Base-by-base conservation (phyloP, 2,329 filamentous ascomycete species). In the Arthrocladium fulminans region DNA sequence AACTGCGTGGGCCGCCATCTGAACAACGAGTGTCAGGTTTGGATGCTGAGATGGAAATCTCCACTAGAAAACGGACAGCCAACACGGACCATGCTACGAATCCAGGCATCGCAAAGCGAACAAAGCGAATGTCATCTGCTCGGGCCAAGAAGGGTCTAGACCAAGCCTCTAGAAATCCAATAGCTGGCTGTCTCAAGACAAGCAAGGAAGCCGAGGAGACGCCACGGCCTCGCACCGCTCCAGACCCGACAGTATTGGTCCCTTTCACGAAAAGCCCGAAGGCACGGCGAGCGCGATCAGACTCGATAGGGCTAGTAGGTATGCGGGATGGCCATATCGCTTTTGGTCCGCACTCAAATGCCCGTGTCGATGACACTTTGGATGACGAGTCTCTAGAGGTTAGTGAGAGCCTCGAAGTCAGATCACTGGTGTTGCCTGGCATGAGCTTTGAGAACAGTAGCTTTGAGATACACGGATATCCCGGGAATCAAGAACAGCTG, bases 251-350 rank as follows among this genome's bases (percentile, higher is more conserved):
- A 15, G 43, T 45, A 17, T 19, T 45, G 32, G 43, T 45, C 9
- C 43, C 43, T 10, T 35, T 45, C 23, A 45, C 43, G 29, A 38
- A 7, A 22, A 45, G 29, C 37, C 43, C 43, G 5, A 35, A 45
- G 29, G 10, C 29, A 2, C 43, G 43, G 4, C 29, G 43, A 17
- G 29, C 43, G n/a, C 17, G 22, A 12, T 45, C 43, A 7, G 32
- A 45, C 2, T 19, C 29, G 5, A 13, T 30, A 17, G 4, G 7
- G 25, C 8, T 30, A 12, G 4, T 22, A 3, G 12, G 13, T 20
- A 3, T 12, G n/a, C 23, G 37, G 4, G 4, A 10, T 22, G 8
- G 6, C 17, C 15, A 22, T 15, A 22, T 3, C 37, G 19, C n/a
- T 15, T 7, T 24, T 6, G 37, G 23, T 7, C 37, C 22, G 17